phyloP scores from a whole-genome alignment of 2,329 filamentous ascomycete species.

The Trichophyton verrucosum region DNA sequence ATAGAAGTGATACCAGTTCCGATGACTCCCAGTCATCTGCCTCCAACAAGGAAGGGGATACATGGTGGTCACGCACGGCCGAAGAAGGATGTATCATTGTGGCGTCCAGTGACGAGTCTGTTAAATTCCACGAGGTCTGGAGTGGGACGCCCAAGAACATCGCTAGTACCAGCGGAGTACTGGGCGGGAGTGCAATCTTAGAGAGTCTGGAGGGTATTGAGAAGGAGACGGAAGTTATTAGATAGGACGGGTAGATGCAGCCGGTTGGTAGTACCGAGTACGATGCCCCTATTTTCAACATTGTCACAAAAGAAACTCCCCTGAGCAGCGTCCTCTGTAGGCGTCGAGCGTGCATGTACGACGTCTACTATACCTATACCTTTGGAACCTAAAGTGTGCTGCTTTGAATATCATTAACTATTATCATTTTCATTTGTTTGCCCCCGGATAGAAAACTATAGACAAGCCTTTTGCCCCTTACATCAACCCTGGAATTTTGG shows the following conservation, averaged over 20 bases:
- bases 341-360: not conserved
- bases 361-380: not conserved
- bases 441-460: not conserved
- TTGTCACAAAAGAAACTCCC: not conserved
- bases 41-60: slow-evolving; percentile 40
- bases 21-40: not conserved
- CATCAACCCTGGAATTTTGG: too few relatives aligned
- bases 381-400: not conserved
- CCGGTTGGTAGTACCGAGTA: not conserved
- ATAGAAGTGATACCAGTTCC: not conserved
- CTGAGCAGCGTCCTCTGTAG: not conserved
- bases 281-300: not conserved
- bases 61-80: slow-evolving; percentile 43
- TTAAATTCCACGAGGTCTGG: slow-evolving; percentile 97
- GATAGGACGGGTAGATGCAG: slow-evolving; percentile 31
- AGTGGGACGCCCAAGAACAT: slow-evolving; percentile 47
- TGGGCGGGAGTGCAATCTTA: slow-evolving; percentile 75
- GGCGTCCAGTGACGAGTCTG: slow-evolving; percentile 77
- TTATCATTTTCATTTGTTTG: not conserved
- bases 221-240: slow-evolving; percentile 48
- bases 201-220: slow-evolving; percentile 72
- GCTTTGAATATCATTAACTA: not conserved
- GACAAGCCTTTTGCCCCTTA: not conserved
- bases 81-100: slow-evolving; percentile 80
- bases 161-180: slow-evolving; percentile 44